Evolutionary conservation across 805 yeast species (phyloP), one percentile per base, ranked within the genome.

Genomic region (Yamadazyma akitaensis): DNA sequence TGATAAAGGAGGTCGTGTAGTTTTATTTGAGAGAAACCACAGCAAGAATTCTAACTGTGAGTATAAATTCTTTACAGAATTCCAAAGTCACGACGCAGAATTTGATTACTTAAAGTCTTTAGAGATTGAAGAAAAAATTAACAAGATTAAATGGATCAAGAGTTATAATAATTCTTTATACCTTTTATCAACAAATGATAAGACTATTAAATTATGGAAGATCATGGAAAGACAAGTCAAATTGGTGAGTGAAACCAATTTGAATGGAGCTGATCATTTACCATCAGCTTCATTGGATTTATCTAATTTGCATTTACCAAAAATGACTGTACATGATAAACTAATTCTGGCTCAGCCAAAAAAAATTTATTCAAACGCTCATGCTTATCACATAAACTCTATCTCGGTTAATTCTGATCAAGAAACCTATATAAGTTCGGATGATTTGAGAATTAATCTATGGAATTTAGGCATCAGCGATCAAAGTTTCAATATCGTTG

Each of bases 121-220:
- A 54, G 99, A 95, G 68, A 95, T 94, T 61, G 99, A 94, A 69
- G 99, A 94, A 71, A 92, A 92, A 67, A 95, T 94, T 68, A 94
- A 94, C 72, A 92, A 94, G 70, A 92, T 95, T 65, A 89, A 90
- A 68, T 94, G 99, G 99, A 80, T 96, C 60, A 82, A 80, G 57
- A 82, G 95, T 51, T 83, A 85, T 42, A 92, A 90, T 68, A 84
- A 85, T 61, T 88, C 97, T n/a, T 92, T 91, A 61, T 89, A 88
- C 61, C 72, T 94, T 57, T 76, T 94, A 55, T 83, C 92, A 28
- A 90, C 99, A 28, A 94, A 94, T 66, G 99, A 94, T 72, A 94
- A 94, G 70, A 94, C 99, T n/a, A 90, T 94, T 62, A 94, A 94
- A 73, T 79, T 94, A 51, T 94, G 99, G 99, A 94, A 94, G 67